phyloP scores from a whole-genome alignment of 176 grass and related monocot genomes.

The Ensete ventricosum region DNA sequence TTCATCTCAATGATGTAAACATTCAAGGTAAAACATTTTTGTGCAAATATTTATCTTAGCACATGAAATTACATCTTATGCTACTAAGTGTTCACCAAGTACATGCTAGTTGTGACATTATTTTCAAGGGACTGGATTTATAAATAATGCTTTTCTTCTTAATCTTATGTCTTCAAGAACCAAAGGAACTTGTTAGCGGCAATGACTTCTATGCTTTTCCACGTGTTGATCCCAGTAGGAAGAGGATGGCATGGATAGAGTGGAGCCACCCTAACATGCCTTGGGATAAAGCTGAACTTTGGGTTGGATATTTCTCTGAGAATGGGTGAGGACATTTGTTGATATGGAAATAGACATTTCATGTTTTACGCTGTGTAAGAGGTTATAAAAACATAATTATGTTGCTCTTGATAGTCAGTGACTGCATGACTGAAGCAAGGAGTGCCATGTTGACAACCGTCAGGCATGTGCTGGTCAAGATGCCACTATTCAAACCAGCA shows the following conservation, averaged over 20 bases:
- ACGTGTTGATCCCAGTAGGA: conserved; percentile 64
- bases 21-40: conserved; percentile 43
- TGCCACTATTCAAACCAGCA: neutral
- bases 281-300: conserved; percentile 94
- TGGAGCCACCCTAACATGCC: conserved; percentile 91
- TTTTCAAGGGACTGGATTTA: neutral
- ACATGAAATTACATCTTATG: conserved; percentile 4
- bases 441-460: too few species aligned
- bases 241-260: conserved; percentile 78
- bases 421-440: too few species aligned
- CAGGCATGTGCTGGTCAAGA: neutral
- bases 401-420: neutral
- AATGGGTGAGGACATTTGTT: conserved; percentile 46
- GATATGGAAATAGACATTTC: conserved; percentile 1
- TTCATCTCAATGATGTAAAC: conserved; percentile 33
- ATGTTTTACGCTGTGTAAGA: too few species aligned
- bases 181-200: conserved; percentile 59
- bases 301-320: conserved; percentile 77
- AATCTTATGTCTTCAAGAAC: conserved; percentile 47
- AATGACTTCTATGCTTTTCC: conserved; percentile 96
- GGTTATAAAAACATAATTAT: neutral
- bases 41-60: conserved; percentile 13
- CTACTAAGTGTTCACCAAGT: neutral
- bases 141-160: conserved; percentile 6
- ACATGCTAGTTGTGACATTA: neutral